Base-by-base conservation (phyloP, 345 rosid genomes). In the Physaria fendleri region DNA sequence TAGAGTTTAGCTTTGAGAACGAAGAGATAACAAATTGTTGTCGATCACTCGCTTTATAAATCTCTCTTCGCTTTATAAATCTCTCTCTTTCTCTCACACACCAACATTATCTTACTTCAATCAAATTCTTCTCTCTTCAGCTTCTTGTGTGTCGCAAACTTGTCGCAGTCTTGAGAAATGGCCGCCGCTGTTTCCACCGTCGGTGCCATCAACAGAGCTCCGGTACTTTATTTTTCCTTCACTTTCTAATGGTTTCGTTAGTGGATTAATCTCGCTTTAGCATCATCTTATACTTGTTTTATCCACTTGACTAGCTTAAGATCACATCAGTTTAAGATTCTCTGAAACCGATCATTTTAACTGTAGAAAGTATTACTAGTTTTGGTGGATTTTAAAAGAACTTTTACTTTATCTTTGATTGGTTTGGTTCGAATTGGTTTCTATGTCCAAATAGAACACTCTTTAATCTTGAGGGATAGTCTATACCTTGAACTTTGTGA, bases 131-230 rank as follows among this genome's bases (percentile, higher is more conserved):
- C 17, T 56, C 49, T 68, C 55, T 51, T 41, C 48, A 47, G 46
- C 49, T 53, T 43, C 62, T 61, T 54, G 55, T 28, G 67, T 59
- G 38, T 3, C 12, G 23, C 46, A 33, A 56, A 53, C 62, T 68
- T n/a, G 43, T 27, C 64, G 53, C 63, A 46, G 56, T 52, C 58
- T 33, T 56, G 57, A 57, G 28, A 20, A 11, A 92, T 92, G 98
- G 95, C 96, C 51, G 72, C 97, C 23, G 76, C 95, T 35, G 76
- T 86, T 66, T 74, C 98, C 65, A 86, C 96, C 51, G 71, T 81
- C 46, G 96, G 93, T 74, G 76, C 82, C 20, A 79, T 82, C 74
- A 90, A 82, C 79, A 60, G 84, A 51, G 76, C 85, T 23, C 92
- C 81, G 82, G 97, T 88, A 83, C 30, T 15, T n/a, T n/a, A n/a